Percentiles rank a stretch among this genome's conserved stretches.
Conservation (phyloP, 1,284 basidiomycete species). For the Amylostereum areolatum region DNA sequence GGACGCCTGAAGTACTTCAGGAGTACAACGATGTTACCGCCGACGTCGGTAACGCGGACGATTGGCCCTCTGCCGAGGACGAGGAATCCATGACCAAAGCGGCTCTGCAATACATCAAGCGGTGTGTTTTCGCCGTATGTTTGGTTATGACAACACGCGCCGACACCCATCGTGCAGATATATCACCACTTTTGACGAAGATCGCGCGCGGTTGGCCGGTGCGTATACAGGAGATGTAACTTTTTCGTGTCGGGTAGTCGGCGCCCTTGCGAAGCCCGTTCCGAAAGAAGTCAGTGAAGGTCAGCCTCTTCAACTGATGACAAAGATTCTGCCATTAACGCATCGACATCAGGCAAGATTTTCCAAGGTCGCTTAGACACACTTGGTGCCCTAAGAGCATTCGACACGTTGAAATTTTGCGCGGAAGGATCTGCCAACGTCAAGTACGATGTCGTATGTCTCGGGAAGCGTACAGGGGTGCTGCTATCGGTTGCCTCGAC, state of each 20-base stretch:
- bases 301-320: background rate
- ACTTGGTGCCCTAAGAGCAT: slow-evolving; percentile 14
- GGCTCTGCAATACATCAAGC: slow-evolving; percentile 16
- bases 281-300: background rate
- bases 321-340: background rate
- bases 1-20: background rate
- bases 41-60: background rate
- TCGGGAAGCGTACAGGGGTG: slow-evolving; percentile 15
- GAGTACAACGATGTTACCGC: background rate
- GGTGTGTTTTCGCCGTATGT: slow-evolving; percentile 10
- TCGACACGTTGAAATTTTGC: slow-evolving; percentile 5
- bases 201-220: slow-evolving; percentile 18
- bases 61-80: slow-evolving; percentile 2
- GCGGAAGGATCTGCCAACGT: slow-evolving; percentile 3
- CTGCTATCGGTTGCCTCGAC: slow-evolving; percentile 18
- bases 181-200: slow-evolving; percentile 14
- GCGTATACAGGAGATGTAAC: slow-evolving; percentile 20
- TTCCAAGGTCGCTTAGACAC: slow-evolving; percentile 14
- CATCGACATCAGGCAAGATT: background rate
- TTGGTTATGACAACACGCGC: background rate
- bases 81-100: slow-evolving; percentile 9
- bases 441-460: slow-evolving; percentile 18
- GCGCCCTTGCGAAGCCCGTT: background rate
- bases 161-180: slow-evolving; percentile 12
- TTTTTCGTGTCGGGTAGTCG: slow-evolving; percentile 15